Percentiles rank a stretch among this genome's conserved stretches.
Conservation (phyloP, 345 rosid species). For the Citrus maxima region DNA sequence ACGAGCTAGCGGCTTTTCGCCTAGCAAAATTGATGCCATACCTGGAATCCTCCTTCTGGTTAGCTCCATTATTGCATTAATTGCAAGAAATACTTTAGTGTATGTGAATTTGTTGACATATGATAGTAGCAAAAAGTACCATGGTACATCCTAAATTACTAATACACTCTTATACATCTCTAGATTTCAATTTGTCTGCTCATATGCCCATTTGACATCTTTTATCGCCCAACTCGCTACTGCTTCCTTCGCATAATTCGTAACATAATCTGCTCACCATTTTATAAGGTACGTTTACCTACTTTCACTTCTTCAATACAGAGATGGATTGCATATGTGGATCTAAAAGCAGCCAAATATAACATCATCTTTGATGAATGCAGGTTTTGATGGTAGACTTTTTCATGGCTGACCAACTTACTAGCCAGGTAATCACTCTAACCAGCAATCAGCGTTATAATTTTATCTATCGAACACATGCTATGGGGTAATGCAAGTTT, state of each 20-base stretch:
- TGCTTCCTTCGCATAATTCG: conserved; percentile 76
- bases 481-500: background rate
- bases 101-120: background rate
- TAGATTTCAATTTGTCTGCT: conserved; percentile 64
- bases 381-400: conserved; percentile 93
- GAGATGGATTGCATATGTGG: background rate
- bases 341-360: background rate
- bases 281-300: conserved; percentile 54
- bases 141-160: background rate
- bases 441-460: background rate
- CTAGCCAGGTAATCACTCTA: conserved; percentile 70
- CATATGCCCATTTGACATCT: conserved; percentile 70
- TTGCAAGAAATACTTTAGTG: background rate
- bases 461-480: background rate
- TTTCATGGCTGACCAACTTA: conserved; percentile 98
- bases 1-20: conserved; percentile 52
- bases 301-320: background rate
- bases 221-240: conserved; percentile 79
- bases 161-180: background rate
- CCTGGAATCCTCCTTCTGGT: conserved; percentile 86
- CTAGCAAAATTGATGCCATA: conserved; percentile 62
- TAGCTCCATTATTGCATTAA: background rate
- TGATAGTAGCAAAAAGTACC: background rate
- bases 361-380: background rate
- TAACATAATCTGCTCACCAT: conserved; percentile 86